Evolutionary conservation across 1,284 basidiomycete species (phyloP).

Genomic region (Apiotrichum porosum): DNA sequence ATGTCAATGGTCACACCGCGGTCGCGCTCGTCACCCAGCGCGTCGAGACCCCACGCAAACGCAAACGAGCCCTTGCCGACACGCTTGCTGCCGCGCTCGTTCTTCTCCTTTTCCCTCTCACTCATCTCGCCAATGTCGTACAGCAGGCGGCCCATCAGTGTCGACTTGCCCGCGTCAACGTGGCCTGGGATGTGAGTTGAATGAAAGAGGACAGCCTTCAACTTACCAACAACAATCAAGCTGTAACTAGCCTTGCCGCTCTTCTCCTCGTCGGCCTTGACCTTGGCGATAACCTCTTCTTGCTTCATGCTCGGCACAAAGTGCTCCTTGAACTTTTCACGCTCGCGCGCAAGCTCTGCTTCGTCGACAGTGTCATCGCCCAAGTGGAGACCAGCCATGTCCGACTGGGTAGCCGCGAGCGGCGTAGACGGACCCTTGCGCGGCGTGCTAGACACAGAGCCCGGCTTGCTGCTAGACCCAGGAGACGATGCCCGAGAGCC

Average conservation of each 20-base stretch:
- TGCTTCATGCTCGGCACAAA: constrained; percentile 67
- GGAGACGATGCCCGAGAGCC: background rate
- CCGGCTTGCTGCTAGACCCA: constrained; percentile 20
- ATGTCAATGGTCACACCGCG: constrained; percentile 98
- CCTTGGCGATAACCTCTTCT: constrained; percentile 82
- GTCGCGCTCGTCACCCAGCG: constrained; percentile 85
- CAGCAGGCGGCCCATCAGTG: constrained; percentile 87
- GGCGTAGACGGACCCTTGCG: constrained; percentile 52
- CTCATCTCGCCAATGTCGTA: constrained; percentile 86
- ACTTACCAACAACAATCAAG: constrained; percentile 86
- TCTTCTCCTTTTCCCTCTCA: constrained; percentile 75
- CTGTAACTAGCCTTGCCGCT: constrained; percentile 68
- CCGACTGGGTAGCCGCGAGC: constrained; percentile 39
- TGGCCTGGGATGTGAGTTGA: constrained; percentile 60
- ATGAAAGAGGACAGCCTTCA: no score
- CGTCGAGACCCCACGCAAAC: constrained; percentile 97
- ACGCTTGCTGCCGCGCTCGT: constrained; percentile 86
- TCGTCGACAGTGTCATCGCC: constrained; percentile 46
- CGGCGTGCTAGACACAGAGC: constrained; percentile 19
- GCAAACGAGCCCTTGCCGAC: constrained; percentile 92
- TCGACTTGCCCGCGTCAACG: constrained; percentile 98
- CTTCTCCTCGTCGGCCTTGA: constrained; percentile 57
- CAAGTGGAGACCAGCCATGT: constrained; percentile 71
- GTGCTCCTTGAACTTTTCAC: constrained; percentile 52
- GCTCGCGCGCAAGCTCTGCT: constrained; percentile 49